These are phyloP conservation scores for Puccinia polysora DNA, from an alignment of 1,284 basidiomycete species.

Conservation along the genomic window DNA sequence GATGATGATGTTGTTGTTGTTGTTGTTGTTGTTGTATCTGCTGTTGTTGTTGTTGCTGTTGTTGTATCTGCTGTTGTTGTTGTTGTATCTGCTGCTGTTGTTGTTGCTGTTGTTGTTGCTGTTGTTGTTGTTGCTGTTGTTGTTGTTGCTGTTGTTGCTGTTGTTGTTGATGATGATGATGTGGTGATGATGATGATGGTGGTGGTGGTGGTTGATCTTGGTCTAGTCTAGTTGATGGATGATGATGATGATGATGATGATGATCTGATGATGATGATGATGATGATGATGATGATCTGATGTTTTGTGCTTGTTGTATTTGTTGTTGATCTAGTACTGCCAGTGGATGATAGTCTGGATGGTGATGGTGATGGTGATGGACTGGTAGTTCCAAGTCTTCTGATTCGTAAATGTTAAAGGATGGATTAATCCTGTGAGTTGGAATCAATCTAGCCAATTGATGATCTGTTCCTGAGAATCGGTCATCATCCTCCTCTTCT, in stretches of 20 bases:
- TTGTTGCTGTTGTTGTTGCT: neutral
- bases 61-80: constrained; percentile 2
- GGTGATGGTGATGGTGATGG: neutral
- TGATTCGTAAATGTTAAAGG: constrained; percentile 17
- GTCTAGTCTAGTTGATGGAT: neutral
- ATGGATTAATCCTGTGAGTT: too few relatives aligned
- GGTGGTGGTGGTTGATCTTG: neutral
- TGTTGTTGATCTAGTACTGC: neutral
- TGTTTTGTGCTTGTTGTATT: neutral
- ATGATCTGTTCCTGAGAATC: neutral
- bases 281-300: neutral
- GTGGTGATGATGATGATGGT: neutral
- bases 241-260: too few relatives aligned
- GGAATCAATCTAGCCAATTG: too few relatives aligned
- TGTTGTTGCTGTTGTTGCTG: too few relatives aligned
- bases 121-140: neutral
- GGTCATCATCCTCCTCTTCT: neutral
- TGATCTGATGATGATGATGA: neutral
- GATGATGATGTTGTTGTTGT: neutral
- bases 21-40: constrained; percentile 3
- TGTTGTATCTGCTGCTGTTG: neutral
- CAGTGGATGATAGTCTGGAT: neutral
- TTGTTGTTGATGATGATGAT: neutral
- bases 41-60: constrained; percentile 9
- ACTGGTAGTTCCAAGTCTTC: neutral